Evolutionary conservation across 2,329 filamentous ascomycete species (phyloP), one percentile per base, ranked within the genome.

Genomic region (Talaromyces sp.): DNA sequence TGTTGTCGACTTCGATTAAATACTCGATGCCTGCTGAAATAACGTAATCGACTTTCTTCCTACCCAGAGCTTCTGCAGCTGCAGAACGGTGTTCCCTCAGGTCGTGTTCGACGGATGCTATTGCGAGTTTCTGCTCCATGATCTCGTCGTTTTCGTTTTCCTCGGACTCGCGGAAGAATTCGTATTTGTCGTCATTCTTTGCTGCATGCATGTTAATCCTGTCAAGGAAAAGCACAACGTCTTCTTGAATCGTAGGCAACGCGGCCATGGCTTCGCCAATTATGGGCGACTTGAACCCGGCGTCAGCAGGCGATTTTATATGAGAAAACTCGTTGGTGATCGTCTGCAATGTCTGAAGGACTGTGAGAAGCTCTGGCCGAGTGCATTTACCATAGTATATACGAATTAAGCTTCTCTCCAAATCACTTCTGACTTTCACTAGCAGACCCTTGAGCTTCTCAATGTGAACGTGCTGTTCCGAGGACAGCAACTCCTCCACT

Each of bases 331-430:
- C 89, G 60, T 84, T 86, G 0, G 91, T 85, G 53, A 98, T 91
- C 62, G 82, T 85, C 69, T 96, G 92, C 61, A 99, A 81, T 0
- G 90, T 90, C 73, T 98, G 93, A 1, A 99, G 81, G 4, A 96
- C 88, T 0, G 85, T 86, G 2, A 98, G 81, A 4, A 99, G 85
- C 74, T 99, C 95, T 0, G 93, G 89, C 0, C 95, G 87, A 0
- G 91, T 90, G 74, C 93, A 98, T 78, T 81, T 97, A 56, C 93
- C 92, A 75, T 99, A 99, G 79, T 98, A 99, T 62, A 99, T 96
- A 52, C 95, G 86, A 69, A 98, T 93, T 53, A 99, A 81, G 64
- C 91, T 95, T 67, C 95, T 92, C 76, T 99, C 95, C 6, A 99
- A 85, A 71, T 99, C 95, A 6, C 85, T 87, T 71, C 84, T 91